Conservation (phyloP, 2,329 filamentous ascomycete species). For the Coniochaeta hoffmannii region DNA sequence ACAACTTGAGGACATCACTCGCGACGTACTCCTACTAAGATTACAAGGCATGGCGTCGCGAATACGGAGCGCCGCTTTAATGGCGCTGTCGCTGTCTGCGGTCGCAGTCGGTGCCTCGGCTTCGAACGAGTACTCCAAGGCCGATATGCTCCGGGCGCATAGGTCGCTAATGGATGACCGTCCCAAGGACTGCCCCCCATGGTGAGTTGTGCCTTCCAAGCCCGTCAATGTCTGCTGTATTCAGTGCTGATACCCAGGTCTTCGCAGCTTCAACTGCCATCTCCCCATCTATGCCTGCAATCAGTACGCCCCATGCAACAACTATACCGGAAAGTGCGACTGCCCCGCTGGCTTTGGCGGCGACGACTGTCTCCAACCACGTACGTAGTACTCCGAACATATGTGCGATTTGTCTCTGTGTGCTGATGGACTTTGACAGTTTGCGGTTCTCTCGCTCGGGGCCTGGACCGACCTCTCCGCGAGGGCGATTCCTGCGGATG, state of each 20-base stretch:
- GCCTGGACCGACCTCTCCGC: slow-evolving; percentile 69
- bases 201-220: slow-evolving; percentile 33
- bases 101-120: slow-evolving; percentile 23
- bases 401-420: neutral
- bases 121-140: slow-evolving; percentile 48
- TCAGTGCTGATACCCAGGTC: slow-evolving; percentile 9
- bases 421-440: slow-evolving; percentile 33
- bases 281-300: slow-evolving; percentile 85
- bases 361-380: slow-evolving; percentile 82
- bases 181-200: slow-evolving; percentile 72
- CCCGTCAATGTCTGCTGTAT: slow-evolving; percentile 22
- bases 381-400: slow-evolving; percentile 31
- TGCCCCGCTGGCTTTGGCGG: slow-evolving; percentile 91
- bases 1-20: neutral
- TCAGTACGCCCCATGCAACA: slow-evolving; percentile 84
- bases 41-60: slow-evolving; percentile 27
- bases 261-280: slow-evolving; percentile 87
- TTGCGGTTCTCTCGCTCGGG: slow-evolving; percentile 81
- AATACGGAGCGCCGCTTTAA: slow-evolving; percentile 27
- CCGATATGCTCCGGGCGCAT: slow-evolving; percentile 56
- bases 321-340: slow-evolving; percentile 83
- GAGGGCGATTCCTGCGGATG: slow-evolving; percentile 69
- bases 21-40: neutral
- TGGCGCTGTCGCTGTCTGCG: slow-evolving; percentile 33
- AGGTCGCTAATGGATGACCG: slow-evolving; percentile 66